Evolutionary conservation across 331 rosid species (phyloP).

Genomic region (Malus hybrid): DNA sequence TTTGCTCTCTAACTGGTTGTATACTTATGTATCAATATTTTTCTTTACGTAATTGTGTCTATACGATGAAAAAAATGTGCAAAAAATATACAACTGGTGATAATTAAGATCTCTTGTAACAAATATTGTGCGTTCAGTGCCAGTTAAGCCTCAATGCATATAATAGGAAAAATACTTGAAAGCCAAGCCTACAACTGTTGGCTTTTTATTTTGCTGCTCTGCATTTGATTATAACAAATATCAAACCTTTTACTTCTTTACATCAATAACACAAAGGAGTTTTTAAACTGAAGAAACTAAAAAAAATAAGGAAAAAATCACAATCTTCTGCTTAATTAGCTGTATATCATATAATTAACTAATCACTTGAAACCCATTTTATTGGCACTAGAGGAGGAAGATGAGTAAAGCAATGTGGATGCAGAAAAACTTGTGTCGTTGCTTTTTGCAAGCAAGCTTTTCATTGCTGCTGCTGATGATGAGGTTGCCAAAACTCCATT

Average conservation of each 20-base stretch:
- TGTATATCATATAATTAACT: background rate
- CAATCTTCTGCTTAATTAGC: constrained; percentile 8
- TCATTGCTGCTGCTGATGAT: constrained; percentile 29
- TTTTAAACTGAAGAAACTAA: constrained; percentile 22
- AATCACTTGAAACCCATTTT: constrained; percentile 17
- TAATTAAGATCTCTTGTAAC: too few species aligned
- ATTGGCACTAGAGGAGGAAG: constrained; percentile 28
- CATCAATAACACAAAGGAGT: constrained; percentile 19
- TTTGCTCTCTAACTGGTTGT: background rate
- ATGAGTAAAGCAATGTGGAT: constrained; percentile 29
- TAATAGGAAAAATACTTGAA: background rate
- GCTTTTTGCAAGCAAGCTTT: constrained; percentile 43
- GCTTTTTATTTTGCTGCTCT: constrained; percentile 31
- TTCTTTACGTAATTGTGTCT: too few species aligned
- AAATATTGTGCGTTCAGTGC: background rate
- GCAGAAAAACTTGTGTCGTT: constrained; percentile 62
- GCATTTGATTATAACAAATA: constrained; percentile 38
- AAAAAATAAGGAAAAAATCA: background rate
- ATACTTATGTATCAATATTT: too few species aligned
- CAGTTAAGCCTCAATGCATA: background rate
- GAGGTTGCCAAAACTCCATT: constrained; percentile 52
- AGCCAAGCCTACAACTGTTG: constrained; percentile 23
- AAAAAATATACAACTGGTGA: background rate
- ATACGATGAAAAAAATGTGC: background rate
- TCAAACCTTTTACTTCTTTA: constrained; percentile 36